A percentile compares a stretch with the other conserved stretches of the same genome.
These are phyloP conservation scores for Tremella fuciformis DNA, from an alignment of 768 basidiomycete species.

Conservation along the genomic window DNA sequence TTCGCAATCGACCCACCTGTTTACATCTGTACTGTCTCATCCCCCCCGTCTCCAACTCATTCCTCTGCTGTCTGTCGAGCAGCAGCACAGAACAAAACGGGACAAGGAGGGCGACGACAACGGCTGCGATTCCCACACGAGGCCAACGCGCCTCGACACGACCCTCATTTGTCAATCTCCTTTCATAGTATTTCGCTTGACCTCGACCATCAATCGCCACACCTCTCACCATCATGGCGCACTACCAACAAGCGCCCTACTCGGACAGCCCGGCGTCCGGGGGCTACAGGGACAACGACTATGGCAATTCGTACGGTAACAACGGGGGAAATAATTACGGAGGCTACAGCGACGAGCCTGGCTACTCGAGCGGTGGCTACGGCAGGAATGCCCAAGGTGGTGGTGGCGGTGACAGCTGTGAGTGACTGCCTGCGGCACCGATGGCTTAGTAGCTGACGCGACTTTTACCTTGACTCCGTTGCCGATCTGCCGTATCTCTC, in stretches of 20 bases:
- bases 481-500: conserved; percentile 3
- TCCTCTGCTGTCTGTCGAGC: too few relatives aligned
- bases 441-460: conserved; percentile 4
- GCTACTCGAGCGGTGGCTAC: conserved; percentile 26
- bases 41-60: too few relatives aligned
- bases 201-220: background rate
- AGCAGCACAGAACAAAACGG: too few relatives aligned
- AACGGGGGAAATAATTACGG: conserved; percentile 11
- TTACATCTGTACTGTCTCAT: too few relatives aligned
- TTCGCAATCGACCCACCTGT: too few relatives aligned
- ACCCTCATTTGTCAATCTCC: conserved; percentile 1
- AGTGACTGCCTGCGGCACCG: background rate
- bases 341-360: conserved; percentile 40
- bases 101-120: too few relatives aligned
- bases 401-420: conserved; percentile 9
- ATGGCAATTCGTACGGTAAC: conserved; percentile 29
- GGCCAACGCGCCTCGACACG: background rate
- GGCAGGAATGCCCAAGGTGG: conserved; percentile 18
- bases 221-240: conserved; percentile 22
- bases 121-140: background rate
- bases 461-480: background rate
- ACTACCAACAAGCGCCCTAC: conserved; percentile 42
- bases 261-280: conserved; percentile 19
- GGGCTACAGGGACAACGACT: conserved; percentile 9
- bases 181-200: background rate